Evolutionary conservation across 2,329 filamentous ascomycete species (phyloP), one percentile per base, ranked within the genome.

Genomic region (Daldinia sp.): DNA sequence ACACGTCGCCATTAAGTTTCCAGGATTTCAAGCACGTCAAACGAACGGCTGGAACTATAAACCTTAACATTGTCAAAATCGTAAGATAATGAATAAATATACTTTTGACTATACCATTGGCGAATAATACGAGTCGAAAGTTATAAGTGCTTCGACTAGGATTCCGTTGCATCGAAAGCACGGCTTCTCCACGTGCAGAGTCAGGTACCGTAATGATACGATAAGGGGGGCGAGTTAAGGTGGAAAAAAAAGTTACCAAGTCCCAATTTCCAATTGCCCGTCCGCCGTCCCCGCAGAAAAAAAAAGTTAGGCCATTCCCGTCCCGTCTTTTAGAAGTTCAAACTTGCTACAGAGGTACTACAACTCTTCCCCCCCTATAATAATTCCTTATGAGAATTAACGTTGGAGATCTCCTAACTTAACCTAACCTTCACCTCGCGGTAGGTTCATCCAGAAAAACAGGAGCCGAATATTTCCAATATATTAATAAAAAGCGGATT

Each of bases 401-500:
- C 19, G 13, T 52, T 52, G 13, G 19, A 29, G 19, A 41, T 41
- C 19, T 35, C 17, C 30, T 21, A 41, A 53, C 35, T n/a, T 41
- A 25, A 53, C 35, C 21, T 41, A 25, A 51, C 4, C 10, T 37
- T 11, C 48, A 51, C 23, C 48, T 51, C 6, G 17, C 8, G 5
- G 17, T 34, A n/a, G 6, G 19, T 45, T 45, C 21, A 5, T 45
- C 15, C 39, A 43, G n/a, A 25, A n/a, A 43, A 43, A 43, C 21
- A 8, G 11, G 11, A 43, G 19, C 39, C 21, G 17, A 43, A 25
- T 25, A 7, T 35, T n/a, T 35, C 21, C 21, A 45, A 23, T 8
- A 27, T 35, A 51, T 11, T 51, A 48, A 11, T 25, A 27, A 57
- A 58, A 63, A 60, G 55, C 47, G 27, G 53, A 34, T 17, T 51